A percentile compares a stretch with the other conserved stretches of the same genome.
These are phyloP conservation scores for Suillus lakei DNA, from an alignment of 768 basidiomycete species.

Conservation along the genomic window DNA sequence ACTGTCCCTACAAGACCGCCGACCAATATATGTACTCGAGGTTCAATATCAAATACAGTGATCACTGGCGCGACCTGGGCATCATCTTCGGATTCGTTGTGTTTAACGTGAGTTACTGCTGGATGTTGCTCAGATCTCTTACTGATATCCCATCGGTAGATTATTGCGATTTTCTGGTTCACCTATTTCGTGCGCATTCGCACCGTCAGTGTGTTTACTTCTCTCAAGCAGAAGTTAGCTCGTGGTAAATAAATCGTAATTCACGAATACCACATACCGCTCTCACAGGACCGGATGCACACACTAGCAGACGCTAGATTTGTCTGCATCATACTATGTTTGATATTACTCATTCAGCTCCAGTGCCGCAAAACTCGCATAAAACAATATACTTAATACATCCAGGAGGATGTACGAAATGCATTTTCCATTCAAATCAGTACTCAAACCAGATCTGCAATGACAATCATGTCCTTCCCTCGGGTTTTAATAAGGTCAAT, in stretches of 20 bases:
- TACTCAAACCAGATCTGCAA: background rate
- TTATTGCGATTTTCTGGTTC: slow-evolving; percentile 21
- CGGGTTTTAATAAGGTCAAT: background rate
- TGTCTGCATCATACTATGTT: too few species aligned
- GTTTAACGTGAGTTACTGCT: slow-evolving; percentile 45
- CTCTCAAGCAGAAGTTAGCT: slow-evolving; percentile 4
- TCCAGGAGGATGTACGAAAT: background rate
- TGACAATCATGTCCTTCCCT: background rate
- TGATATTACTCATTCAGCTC: background rate
- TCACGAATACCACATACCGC: background rate
- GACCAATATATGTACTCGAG: slow-evolving; percentile 48
- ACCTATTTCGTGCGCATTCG: slow-evolving; percentile 33
- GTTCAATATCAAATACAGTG: slow-evolving; percentile 66
- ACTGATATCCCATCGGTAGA: slow-evolving; percentile 14
- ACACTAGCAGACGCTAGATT: background rate
- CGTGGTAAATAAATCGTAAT: background rate
- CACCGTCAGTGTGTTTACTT: slow-evolving; percentile 17
- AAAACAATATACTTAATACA: background rate
- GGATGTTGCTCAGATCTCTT: background rate
- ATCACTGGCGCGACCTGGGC: slow-evolving; percentile 54
- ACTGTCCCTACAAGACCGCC: slow-evolving; percentile 62
- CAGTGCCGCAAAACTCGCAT: background rate
- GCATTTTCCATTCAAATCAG: background rate
- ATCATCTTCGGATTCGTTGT: slow-evolving; percentile 46
- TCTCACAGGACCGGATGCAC: background rate